Conservation (phyloP, 208 protist genomes). For the Leishmania mexicana region DNA sequence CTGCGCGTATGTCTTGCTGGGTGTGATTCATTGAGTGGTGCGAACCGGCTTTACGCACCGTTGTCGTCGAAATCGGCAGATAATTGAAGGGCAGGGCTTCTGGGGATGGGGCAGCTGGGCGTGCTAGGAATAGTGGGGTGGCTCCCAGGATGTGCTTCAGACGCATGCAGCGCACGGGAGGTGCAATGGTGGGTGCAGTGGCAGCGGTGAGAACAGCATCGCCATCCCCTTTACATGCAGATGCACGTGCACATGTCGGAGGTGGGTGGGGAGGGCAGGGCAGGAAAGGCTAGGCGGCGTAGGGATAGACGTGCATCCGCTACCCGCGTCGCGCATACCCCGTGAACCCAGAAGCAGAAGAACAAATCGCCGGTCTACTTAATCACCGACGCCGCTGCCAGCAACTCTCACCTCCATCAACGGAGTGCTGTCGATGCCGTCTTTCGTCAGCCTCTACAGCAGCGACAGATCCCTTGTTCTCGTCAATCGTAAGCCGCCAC, state of each 20-base stretch:
- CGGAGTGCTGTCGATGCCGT: background rate
- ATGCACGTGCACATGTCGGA: background rate
- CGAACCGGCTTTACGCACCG: background rate
- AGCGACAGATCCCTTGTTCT: slow-evolving; percentile 20
- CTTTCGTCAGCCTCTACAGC: background rate
- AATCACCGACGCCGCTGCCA: background rate
- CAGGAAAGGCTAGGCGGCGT: background rate
- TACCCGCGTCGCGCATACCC: background rate
- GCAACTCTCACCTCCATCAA: too few species aligned
- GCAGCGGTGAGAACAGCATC: background rate
- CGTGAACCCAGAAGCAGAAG: background rate
- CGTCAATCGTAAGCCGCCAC: slow-evolving; percentile 27
- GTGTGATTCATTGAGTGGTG: background rate
- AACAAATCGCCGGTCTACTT: too few species aligned
- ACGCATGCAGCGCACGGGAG: background rate
- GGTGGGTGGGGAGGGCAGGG: background rate
- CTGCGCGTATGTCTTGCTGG: background rate
- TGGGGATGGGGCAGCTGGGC: background rate
- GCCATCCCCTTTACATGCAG: background rate
- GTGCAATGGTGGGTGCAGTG: background rate
- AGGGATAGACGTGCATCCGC: background rate
- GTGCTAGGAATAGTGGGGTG: background rate
- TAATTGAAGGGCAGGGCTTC: background rate
- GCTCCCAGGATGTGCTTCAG: background rate
- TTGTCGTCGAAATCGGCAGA: background rate